Evolutionary conservation across 2,329 filamentous ascomycete species (phyloP).

Genomic region (Nigrospora sphaerica): DNA sequence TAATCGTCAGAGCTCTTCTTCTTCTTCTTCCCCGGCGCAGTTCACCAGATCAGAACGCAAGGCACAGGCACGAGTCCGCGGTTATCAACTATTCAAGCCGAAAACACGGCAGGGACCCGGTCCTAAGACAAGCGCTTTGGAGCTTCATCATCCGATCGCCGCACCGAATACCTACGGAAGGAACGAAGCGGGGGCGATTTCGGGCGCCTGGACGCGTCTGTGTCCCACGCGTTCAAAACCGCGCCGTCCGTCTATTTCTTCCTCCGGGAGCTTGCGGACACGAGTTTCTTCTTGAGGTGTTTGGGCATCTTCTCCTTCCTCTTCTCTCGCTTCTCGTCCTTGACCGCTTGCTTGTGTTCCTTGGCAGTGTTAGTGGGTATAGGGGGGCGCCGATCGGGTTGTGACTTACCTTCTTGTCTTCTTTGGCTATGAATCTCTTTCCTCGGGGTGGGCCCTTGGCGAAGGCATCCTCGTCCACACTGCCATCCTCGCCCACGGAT

Average conservation of each 20-base stretch:
- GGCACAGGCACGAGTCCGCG: constrained; percentile 19
- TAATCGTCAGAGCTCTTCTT: constrained; percentile 55
- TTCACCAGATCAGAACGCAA: constrained; percentile 26
- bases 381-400: too few species aligned
- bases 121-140: constrained; percentile 6
- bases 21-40: constrained; percentile 37
- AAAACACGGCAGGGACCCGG: constrained; percentile 15
- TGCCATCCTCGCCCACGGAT: constrained; percentile 33
- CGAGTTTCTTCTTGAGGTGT: constrained; percentile 84
- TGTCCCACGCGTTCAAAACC: neutral
- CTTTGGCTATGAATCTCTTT: constrained; percentile 85
- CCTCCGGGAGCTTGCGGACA: constrained; percentile 54
- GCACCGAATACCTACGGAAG: neutral
- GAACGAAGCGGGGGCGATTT: neutral
- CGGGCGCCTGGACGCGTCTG: neutral
- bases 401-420: constrained; percentile 63
- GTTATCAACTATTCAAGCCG: constrained; percentile 25
- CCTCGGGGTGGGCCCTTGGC: constrained; percentile 66
- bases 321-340: constrained; percentile 92
- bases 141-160: constrained; percentile 43
- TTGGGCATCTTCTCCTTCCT: constrained; percentile 95
- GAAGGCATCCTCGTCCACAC: constrained; percentile 46
- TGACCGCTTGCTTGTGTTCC: constrained; percentile 79
- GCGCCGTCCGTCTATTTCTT: constrained; percentile 44
- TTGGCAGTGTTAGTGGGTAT: constrained; percentile 19